Base-by-base conservation (phyloP, 257 asterid species). In the Verbascum thapsus region DNA sequence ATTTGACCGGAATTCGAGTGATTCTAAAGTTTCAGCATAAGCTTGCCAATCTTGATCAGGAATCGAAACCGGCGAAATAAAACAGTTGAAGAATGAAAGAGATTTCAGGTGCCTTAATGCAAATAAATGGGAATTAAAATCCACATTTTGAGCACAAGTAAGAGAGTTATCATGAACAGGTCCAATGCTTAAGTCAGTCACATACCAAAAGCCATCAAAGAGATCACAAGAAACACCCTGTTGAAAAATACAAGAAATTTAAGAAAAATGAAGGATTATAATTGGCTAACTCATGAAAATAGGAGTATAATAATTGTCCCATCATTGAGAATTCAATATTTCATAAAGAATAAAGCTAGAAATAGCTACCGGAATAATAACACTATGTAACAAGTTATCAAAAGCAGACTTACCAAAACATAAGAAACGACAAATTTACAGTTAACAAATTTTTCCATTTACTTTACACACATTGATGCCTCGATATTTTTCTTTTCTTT, bases 211-310 rank as follows among this genome's bases (percentile, higher is more conserved):
- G 8, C 90, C 97, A 78, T 87, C 81, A 67, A 71, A 79, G 1
- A 88, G 68, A 78, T 90, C 99, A 82, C 97, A 94, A 9, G 94
- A 78, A 58, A 90, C 96, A 19, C 99, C 99, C 97, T 94, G 97
- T 60, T 58, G 30, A 53, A 58, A 18, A 15, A 60, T 52, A 4
- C 35, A 52, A 54, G 17, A 20, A 1, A n/a, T n/a, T n/a, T n/a
- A n/a, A n/a, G n/a, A 16, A 18, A 6, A n/a, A n/a, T n/a, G n/a
- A n/a, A n/a, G n/a, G n/a, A n/a, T n/a, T n/a, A 26, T 26, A 1
- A 26, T 26, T 26, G 32, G 32, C 32, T 5, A 26, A 26, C 32
- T 26, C 32, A 26, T 26, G 32, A 26, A 26, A 26, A 26, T 26
- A 26, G 32, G 32, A 26, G 32, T 26, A 26, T 26, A 26, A 26